Evolutionary conservation across 306 rosid genomes (phyloP), one percentile per base, ranked within the genome.

Genomic region (Dalbergia oliveri): DNA sequence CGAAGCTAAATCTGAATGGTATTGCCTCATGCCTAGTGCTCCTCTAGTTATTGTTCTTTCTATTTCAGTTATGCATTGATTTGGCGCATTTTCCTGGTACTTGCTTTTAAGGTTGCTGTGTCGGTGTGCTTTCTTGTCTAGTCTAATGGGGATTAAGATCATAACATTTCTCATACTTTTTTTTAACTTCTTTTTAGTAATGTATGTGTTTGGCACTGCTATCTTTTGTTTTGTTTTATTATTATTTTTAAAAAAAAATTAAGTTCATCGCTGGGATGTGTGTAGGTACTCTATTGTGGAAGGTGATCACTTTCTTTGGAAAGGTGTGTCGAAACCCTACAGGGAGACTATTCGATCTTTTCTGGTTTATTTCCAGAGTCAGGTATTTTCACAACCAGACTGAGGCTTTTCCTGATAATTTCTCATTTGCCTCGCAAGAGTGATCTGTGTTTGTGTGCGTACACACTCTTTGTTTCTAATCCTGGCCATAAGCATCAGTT

Each of bases 291-390:
- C 89, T 81, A 92, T 94, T 34, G 98, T 88, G 81, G 98, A 92
- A 89, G 98, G 98, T 56, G 89, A 89, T 74, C 88, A 94, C 78
- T n/a, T 81, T 53, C 84, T 94, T 21, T 94, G 98, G 98, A 79
- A 62, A 33, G 94, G 90, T 53, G 98, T 94, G 59, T 92, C 98
- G 5, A 92, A 87, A 83, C 97, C 98, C 21, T 94, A 92, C 71
- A 87, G 98, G 87, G 97, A 94, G 91, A 92, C 98, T 11, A 94
- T 94, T 84, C 92, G 97, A 77, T 90, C 97, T 67, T 94, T 94
- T 89, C 83, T 94, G 74, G 97, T 84, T 66, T 91, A 94, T 86
- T 92, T 94, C 78, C 98, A 94, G 90, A 91, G 82, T 79, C 94
- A 94, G 97, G 98, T 94, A 77, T 15, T 81, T 64, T 51, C 54